phyloP scores from a whole-genome alignment of 2,329 filamentous ascomycete species.

The Alternaria postmessia region DNA sequence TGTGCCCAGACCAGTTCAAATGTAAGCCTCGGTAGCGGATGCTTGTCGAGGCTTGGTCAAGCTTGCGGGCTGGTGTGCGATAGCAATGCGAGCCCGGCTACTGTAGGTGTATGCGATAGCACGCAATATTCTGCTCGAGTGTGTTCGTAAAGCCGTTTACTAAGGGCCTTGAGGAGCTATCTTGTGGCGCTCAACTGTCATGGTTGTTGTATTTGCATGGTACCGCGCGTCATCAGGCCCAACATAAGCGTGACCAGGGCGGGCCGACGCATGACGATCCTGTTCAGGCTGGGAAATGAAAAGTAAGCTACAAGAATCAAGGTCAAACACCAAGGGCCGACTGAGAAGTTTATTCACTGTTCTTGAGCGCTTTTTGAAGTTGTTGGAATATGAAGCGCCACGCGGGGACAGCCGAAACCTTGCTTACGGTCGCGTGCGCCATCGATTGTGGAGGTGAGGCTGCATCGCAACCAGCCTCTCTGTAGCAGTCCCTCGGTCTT shows the following conservation, averaged over 20 bases:
- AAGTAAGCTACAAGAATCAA: neutral
- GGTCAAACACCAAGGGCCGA: neutral
- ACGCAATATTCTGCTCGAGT: neutral
- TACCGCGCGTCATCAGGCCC: neutral
- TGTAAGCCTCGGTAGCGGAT: conserved; percentile 23
- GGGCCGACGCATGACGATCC: neutral
- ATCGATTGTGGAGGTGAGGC: conserved; percentile 13
- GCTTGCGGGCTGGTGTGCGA: neutral
- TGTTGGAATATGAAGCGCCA: neutral
- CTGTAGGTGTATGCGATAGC: neutral
- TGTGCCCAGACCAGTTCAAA: conserved; percentile 1
- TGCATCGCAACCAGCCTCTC: neutral
- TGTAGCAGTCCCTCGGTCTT: neutral
- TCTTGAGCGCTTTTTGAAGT: neutral
- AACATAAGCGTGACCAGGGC: neutral
- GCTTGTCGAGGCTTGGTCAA: conserved; percentile 29
- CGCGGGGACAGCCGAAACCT: neutral
- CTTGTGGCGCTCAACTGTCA: neutral
- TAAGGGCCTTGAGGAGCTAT: neutral
- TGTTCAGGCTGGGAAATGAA: neutral
- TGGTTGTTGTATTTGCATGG: neutral
- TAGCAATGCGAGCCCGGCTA: neutral
- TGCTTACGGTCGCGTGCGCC: conserved; percentile 13
- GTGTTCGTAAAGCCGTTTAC: neutral
- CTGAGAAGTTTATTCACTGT: neutral